Conservation (phyloP, 176 grass and related monocot genomes). For the Oryza brachyantha region DNA sequence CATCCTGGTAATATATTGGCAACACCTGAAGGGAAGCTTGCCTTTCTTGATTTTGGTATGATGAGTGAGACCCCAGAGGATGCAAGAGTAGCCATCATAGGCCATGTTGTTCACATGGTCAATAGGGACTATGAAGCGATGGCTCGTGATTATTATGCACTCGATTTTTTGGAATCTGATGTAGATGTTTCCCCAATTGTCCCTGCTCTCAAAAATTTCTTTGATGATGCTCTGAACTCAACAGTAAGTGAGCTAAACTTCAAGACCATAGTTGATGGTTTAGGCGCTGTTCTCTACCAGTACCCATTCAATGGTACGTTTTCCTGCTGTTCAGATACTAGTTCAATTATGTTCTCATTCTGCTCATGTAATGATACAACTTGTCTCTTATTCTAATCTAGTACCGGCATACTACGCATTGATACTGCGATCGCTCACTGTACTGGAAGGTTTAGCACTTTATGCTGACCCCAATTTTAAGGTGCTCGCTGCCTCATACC, state of each 20-base stretch:
- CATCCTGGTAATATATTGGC: slow-evolving; percentile 97
- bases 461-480: slow-evolving; percentile 97
- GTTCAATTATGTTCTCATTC: not conserved
- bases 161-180: slow-evolving; percentile 76
- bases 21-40: slow-evolving; percentile 87
- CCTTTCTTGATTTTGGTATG: slow-evolving; percentile 99
- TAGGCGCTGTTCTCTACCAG: slow-evolving; percentile 90
- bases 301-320: slow-evolving; percentile 89
- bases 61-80: slow-evolving; percentile 99
- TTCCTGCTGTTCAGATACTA: slow-evolving; percentile 17
- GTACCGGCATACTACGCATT: slow-evolving; percentile 96
- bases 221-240: slow-evolving; percentile 89
- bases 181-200: slow-evolving; percentile 92
- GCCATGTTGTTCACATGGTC: slow-evolving; percentile 96
- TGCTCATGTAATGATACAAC: slow-evolving; percentile 18
- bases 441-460: slow-evolving; percentile 93
- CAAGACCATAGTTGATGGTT: slow-evolving; percentile 89
- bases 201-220: slow-evolving; percentile 82
- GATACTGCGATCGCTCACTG: slow-evolving; percentile 89
- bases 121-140: slow-evolving; percentile 97
- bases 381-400: slow-evolving; percentile 46
- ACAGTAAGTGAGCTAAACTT: slow-evolving; percentile 99
- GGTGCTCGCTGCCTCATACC: slow-evolving; percentile 96
- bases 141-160: slow-evolving; percentile 94
- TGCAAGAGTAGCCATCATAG: slow-evolving; percentile 89